Evolutionary conservation across 2,329 filamentous ascomycete species (phyloP).

Genomic region (Geoglossum cookeanum): DNA sequence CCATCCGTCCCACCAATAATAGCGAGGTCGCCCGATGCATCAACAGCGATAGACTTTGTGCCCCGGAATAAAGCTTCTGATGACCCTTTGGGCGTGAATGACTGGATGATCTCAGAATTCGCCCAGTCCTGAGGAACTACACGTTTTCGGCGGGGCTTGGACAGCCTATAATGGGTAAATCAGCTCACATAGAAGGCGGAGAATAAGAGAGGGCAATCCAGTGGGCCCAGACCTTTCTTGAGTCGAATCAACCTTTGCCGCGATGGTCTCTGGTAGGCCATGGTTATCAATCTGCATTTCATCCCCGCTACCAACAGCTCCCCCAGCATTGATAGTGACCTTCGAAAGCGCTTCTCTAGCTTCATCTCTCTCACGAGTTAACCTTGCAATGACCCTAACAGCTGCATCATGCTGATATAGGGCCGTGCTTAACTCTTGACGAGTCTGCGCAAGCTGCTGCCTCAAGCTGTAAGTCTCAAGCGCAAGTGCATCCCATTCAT

Average conservation of each 20-base stretch:
- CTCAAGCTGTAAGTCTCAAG: constrained; percentile 81
- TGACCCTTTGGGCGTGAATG: constrained; percentile 33
- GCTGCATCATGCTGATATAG: constrained; percentile 96
- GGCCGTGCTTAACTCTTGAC: constrained; percentile 83
- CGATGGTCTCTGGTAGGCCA: constrained; percentile 51
- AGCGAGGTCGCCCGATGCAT: constrained; percentile 43
- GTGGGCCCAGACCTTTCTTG: constrained; percentile 48
- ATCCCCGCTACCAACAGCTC: constrained; percentile 42
- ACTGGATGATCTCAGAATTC: constrained; percentile 48
- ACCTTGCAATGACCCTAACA: constrained; percentile 77
- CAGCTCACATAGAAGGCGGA: constrained; percentile 5
- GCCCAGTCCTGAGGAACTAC: constrained; percentile 73
- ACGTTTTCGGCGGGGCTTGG: constrained; percentile 76
- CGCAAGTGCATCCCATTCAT: constrained; percentile 91
- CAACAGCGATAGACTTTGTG: constrained; percentile 35
- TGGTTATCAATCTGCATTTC: constrained; percentile 85
- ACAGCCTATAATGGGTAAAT: constrained; percentile 39
- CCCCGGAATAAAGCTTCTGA: constrained; percentile 42
- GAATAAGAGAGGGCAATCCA: background rate
- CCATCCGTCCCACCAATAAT: constrained; percentile 61
- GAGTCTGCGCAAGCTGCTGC: constrained; percentile 73
- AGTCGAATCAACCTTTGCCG: constrained; percentile 57
- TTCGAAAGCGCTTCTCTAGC: constrained; percentile 75
- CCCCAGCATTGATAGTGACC: constrained; percentile 49
- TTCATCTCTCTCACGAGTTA: constrained; percentile 85